Evolutionary conservation across 495 filamentous ascomycete genomes (phyloP), one percentile per base, ranked within the genome.

Genomic region (Thozetella sp.): DNA sequence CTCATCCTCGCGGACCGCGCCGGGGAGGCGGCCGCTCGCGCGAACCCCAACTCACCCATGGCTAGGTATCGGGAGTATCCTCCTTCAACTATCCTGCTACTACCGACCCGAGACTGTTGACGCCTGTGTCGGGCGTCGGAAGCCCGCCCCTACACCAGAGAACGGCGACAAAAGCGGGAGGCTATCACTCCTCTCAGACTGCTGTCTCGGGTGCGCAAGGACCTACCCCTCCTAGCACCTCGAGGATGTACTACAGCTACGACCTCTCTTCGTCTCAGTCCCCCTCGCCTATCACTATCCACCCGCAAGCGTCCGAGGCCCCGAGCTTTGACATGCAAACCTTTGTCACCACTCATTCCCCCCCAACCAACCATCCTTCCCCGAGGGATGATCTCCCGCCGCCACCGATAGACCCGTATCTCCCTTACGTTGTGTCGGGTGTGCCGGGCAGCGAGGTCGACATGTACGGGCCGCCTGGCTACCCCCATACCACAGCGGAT

Each of bases 101-200:
- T 30, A 71, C 72, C 60, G 79, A 82, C 56, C 62, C 72, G 34
- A 71, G 71, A n/a, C 71, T 82, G 48, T 67, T 79, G 20, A 82
- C 79, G 4, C 79, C 79, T 3, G 72, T 77, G 0, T 82, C 79
- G 51, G 66, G 70, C 54, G 64, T 75, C 53, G 76, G 69, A 37
- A 80, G 76, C 27, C 79, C 79, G 30, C 73, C 73, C 51, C 59
- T 78, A 54, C 68, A 68, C 55, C 74, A 77, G 54, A 73, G 72
- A 57, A 57, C 62, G 22, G 57, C 69, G 20, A 26, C 67, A 17
- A 80, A 79, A 60, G 61, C 70, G 9, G 60, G 69, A 27, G 45
- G 65, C 4, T 78, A 77, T 58, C 64, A 64, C 34, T 48, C 56
- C 22, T 59, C 69, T 22, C 67, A 75, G 60, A 26, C 56, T 17